Evolutionary conservation across 1,284 basidiomycete species (phyloP), one percentile per base, ranked within the genome.

Genomic region (Melampsora americana): DNA sequence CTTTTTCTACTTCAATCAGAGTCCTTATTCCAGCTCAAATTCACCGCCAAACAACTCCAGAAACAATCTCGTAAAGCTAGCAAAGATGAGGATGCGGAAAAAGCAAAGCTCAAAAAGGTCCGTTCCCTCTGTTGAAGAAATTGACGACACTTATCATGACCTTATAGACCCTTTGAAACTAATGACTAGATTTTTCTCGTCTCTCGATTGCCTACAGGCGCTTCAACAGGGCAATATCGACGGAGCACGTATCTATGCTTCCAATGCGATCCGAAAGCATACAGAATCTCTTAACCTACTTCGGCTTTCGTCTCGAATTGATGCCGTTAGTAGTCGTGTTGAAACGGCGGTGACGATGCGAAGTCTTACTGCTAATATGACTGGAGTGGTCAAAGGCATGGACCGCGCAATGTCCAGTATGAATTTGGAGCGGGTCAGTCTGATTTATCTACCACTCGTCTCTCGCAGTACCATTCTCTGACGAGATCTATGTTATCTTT

Each of bases 281-380:
- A 93, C 89, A 78, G 96, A 99, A 83, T 85, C 90, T 0, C 85
- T 99, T 79, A 99, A 98, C 83, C 86, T 97, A 5, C 87, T 97
- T 11, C 87, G 93, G 60, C 85, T 97, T 35, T 89, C 90, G 0
- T 93, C 92, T 80, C 87, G 96, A 42, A 93, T 99, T 83, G 96
- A 99, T 82, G 95, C 96, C 5, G 96, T 99, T 5, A 92, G 94
- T 0, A 95, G 92, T 80, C 86, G 96, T 30, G 95, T 99, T 0
- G 95, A 99, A 85, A 99, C 96, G n/a, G 96, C 96, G 0, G 95
- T 99, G 56, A 97, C 95, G 71, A 98, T 99, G 93, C 88, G 93
- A 68, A 83, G 91, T 83, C 89, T 93, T 46, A 95, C 95, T 28
- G 93, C 93, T 14, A 94, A 90, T 83, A 97, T 99, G 95, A 90